phyloP scores from a whole-genome alignment of 2,329 filamentous ascomycete genomes.

The Aspergillus sp. region DNA sequence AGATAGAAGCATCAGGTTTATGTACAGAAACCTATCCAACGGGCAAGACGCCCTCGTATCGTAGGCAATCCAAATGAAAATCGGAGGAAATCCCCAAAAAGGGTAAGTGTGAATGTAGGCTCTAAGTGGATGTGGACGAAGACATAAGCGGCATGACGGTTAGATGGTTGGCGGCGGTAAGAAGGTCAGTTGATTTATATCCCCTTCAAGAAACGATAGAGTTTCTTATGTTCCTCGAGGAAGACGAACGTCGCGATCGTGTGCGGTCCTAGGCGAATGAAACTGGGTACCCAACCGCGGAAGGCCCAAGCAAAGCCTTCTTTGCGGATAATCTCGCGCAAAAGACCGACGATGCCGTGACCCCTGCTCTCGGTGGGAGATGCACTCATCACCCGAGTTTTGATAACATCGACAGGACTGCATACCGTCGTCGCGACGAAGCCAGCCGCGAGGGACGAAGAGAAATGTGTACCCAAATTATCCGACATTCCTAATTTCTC shows the following conservation, averaged over 20 bases:
- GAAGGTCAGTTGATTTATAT: constrained; percentile 15
- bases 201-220: constrained; percentile 51
- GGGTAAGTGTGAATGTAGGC: neutral
- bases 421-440: constrained; percentile 69
- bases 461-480: constrained; percentile 62
- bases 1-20: neutral
- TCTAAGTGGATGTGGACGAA: neutral
- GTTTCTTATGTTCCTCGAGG: constrained; percentile 66
- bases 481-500: constrained; percentile 53
- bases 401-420: constrained; percentile 66
- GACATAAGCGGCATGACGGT: neutral
- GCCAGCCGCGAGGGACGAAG: constrained; percentile 60
- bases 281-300: constrained; percentile 67
- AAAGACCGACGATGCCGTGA: constrained; percentile 46
- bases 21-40: neutral
- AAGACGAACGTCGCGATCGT: constrained; percentile 67
- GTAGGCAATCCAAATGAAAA: neutral
- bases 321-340: constrained; percentile 54
- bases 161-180: neutral
- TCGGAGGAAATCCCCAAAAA: neutral
- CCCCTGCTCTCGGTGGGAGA: constrained; percentile 42
- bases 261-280: constrained; percentile 64
- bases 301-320: constrained; percentile 66
- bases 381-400: constrained; percentile 65
- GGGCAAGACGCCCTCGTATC: neutral